These are phyloP conservation scores for Rhizophora apiculata DNA, from an alignment of 345 rosid species.

Conservation along the genomic window DNA sequence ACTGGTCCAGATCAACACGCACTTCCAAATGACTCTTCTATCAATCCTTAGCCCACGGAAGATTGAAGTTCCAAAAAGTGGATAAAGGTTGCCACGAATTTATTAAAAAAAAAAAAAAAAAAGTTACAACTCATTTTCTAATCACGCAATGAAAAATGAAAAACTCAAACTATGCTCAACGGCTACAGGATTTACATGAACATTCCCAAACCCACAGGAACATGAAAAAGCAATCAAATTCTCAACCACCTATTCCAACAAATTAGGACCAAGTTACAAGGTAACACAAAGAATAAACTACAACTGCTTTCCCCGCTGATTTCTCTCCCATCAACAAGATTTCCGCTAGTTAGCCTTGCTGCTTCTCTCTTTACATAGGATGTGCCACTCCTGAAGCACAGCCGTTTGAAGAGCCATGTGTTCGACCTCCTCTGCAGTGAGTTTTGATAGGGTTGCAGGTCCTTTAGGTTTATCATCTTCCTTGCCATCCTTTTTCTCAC, in stretches of 20 bases:
- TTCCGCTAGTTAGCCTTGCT: slow-evolving; percentile 31
- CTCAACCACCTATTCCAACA: slow-evolving; percentile 17
- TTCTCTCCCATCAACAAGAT: neutral
- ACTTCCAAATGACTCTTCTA: too few relatives aligned
- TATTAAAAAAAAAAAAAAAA: neutral
- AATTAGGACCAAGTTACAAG: slow-evolving; percentile 18
- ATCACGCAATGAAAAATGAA: slow-evolving; percentile 19
- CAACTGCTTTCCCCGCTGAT: neutral
- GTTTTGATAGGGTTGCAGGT: slow-evolving; percentile 64
- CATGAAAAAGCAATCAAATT: neutral
- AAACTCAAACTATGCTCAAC: slow-evolving; percentile 15
- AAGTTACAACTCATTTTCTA: neutral
- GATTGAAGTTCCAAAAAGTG: neutral
- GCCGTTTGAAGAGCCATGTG: slow-evolving; percentile 95
- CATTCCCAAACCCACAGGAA: neutral
- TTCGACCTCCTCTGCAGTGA: slow-evolving; percentile 94
- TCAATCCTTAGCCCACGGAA: too few relatives aligned
- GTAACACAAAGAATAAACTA: slow-evolving; percentile 16
- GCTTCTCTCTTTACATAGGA: slow-evolving; percentile 73
- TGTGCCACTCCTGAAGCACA: slow-evolving; percentile 96
- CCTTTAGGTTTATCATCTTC: slow-evolving; percentile 54
- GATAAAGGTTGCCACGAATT: neutral
- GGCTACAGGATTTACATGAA: slow-evolving; percentile 30
- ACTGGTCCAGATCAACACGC: too few relatives aligned
- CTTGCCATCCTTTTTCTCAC: slow-evolving; percentile 34